These are phyloP conservation scores for Phaffomyces antillensis DNA, from an alignment of 805 yeast species.

Conservation along the genomic window DNA sequence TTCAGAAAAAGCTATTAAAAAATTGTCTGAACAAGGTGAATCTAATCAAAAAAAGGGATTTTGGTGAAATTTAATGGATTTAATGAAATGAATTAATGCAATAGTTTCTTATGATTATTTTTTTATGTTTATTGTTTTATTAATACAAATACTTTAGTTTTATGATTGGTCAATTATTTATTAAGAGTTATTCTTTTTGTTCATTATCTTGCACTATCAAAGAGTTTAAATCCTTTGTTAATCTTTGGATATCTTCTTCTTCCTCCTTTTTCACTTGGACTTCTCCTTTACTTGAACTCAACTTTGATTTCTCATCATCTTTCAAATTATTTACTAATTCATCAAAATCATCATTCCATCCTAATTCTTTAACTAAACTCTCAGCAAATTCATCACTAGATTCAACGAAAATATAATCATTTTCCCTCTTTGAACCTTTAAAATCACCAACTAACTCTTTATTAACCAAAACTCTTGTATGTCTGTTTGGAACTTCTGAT, in stretches of 20 bases:
- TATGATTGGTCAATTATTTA: not conserved
- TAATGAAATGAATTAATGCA: too few relatives aligned
- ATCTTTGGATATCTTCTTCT: not conserved
- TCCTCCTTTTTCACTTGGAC: slow-evolving; percentile 1
- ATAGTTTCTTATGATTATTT: not conserved
- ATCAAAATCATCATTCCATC: slow-evolving; percentile 57
- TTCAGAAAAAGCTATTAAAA: slow-evolving; percentile 39
- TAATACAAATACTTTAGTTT: too few relatives aligned
- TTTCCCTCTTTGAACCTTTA: slow-evolving; percentile 38
- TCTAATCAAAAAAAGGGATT: not conserved
- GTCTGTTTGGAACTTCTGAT: slow-evolving; percentile 41
- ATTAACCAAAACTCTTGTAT: slow-evolving; percentile 63
- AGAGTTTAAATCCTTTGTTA: not conserved
- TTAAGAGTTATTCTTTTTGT: not conserved
- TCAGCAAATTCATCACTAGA: slow-evolving; percentile 63
- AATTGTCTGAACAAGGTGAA: slow-evolving; percentile 17
- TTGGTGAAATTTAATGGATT: too few relatives aligned
- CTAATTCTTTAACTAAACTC: slow-evolving; percentile 44
- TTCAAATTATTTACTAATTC: slow-evolving; percentile 26
- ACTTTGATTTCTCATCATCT: slow-evolving; percentile 20
- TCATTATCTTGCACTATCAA: not conserved
- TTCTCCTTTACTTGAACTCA: slow-evolving; percentile 12
- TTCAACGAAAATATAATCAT: slow-evolving; percentile 55
- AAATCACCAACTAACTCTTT: slow-evolving; percentile 76
- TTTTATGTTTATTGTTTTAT: not conserved